phyloP scores from a whole-genome alignment of 164 flowering plant species.

The Tetracentron sinense region DNA sequence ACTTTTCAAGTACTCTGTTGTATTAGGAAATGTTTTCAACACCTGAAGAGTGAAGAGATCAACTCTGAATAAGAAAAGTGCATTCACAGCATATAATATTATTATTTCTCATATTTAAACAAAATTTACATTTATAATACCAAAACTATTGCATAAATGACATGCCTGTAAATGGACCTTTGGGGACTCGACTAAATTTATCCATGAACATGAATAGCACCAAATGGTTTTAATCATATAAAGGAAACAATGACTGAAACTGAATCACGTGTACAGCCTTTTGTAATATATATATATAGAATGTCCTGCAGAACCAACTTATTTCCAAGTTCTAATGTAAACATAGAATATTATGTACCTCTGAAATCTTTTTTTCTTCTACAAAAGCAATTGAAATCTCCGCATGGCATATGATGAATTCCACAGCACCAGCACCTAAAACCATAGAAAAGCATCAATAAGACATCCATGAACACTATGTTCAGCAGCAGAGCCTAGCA shows the following conservation, averaged over 20 bases:
- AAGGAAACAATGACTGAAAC: no score
- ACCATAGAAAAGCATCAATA: constrained; percentile 6
- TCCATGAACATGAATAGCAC: neutral
- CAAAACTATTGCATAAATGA: neutral
- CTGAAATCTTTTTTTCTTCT: constrained; percentile 81
- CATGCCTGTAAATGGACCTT: neutral
- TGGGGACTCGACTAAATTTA: neutral
- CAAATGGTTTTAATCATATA: neutral
- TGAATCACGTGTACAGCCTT: no score
- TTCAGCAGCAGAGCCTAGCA: neutral
- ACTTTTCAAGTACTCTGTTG: constrained; percentile 67
- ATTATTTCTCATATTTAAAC: neutral
- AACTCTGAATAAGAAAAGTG: constrained; percentile 2
- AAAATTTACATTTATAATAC: neutral
- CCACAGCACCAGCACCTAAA: constrained; percentile 96
- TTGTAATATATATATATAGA: no score
- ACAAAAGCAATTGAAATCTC: constrained; percentile 80
- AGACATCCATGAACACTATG: neutral
- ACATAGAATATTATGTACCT: constrained; percentile 63
- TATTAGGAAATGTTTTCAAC: constrained; percentile 68
- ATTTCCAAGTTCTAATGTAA: no score
- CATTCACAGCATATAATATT: neutral
- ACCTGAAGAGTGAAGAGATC: constrained; percentile 69
- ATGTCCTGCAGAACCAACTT: no score
- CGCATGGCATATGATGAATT: constrained; percentile 80